These are phyloP conservation scores for Collybiopsis confluens DNA, from an alignment of 768 basidiomycete species.

Conservation along the genomic window DNA sequence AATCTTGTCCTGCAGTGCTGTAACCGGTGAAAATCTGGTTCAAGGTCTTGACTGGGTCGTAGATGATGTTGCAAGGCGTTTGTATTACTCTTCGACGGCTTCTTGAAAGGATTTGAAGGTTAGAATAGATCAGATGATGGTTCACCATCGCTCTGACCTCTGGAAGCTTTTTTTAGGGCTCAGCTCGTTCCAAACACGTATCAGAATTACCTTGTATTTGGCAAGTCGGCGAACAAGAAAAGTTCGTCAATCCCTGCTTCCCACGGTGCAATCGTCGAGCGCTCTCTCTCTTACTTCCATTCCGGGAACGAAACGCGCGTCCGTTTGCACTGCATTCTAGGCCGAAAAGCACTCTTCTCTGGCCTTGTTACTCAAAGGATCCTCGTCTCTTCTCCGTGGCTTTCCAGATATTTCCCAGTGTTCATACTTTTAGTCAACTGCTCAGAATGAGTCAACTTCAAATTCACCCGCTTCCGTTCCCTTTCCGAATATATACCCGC, in stretches of 20 bases:
- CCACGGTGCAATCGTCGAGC: constrained; percentile 10
- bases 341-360: too few species aligned
- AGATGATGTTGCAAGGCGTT: constrained; percentile 76
- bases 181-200: background rate
- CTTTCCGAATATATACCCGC: too few species aligned
- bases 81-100: constrained; percentile 71
- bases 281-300: too few species aligned
- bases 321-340: background rate
- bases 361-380: background rate
- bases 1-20: constrained; percentile 88
- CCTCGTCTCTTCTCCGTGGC: too few species aligned
- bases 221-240: background rate
- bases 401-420: too few species aligned
- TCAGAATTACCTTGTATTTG: background rate
- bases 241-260: background rate
- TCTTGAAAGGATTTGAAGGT: constrained; percentile 10
- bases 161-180: too few species aligned
- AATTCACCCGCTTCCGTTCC: too few species aligned
- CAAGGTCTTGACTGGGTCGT: constrained; percentile 92
- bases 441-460: too few species aligned
- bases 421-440: too few species aligned
- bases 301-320: background rate
- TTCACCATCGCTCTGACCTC: too few species aligned
- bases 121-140: too few species aligned
- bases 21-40: constrained; percentile 81